Base-by-base conservation (phyloP, 2,329 filamentous ascomycete species). In the Ceratocystis huliohia region DNA sequence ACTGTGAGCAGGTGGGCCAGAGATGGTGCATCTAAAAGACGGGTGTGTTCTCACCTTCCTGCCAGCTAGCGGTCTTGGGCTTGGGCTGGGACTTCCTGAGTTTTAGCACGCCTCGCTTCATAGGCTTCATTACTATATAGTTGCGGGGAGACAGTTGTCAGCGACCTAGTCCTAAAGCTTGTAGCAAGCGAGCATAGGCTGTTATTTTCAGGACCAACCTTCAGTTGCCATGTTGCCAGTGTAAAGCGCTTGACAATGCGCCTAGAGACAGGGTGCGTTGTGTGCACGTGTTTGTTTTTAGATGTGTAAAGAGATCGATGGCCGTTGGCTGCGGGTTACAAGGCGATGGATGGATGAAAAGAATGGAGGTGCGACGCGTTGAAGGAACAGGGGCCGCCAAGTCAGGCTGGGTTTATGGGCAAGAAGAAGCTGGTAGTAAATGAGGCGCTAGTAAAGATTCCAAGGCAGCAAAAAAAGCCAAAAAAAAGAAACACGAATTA, bases 31-130 rank as follows among this genome's bases (percentile, higher is more conserved):
- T 17, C 10, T 5, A 6, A 10, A 22, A 17, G 10, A 5, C n/a
- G 22, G 15, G 8, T 8, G n/a, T 6, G 37, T 70, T 88, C 86
- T 71, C 82, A 83, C 87, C 87, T 89, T 71, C 88, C 88, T 28
- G 87, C 87, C 3, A 85, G 82, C 71, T 87, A 45, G 66, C 64
- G 10, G 63, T 85, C 66, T 76, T 83, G 66, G 85, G 80, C 73
- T 86, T 88, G 0, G 84, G 84, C 0, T 79, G 75, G 1, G 80
- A 74, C 71, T 84, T 87, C 75, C 85, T 89, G 25, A 89, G 73
- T 71, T 86, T 87, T 65, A 87, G 80, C 5, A 76, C 74, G 46
- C 80, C 81, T 57, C 45, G 62, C 13, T 65, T 65, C 25, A 28
- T 13, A 13, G 61, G 33, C 50, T 66, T 66, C 25, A 33, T 57